Base-by-base conservation (phyloP, 1,284 basidiomycete species). In the Moesziomyces globuligerus region DNA sequence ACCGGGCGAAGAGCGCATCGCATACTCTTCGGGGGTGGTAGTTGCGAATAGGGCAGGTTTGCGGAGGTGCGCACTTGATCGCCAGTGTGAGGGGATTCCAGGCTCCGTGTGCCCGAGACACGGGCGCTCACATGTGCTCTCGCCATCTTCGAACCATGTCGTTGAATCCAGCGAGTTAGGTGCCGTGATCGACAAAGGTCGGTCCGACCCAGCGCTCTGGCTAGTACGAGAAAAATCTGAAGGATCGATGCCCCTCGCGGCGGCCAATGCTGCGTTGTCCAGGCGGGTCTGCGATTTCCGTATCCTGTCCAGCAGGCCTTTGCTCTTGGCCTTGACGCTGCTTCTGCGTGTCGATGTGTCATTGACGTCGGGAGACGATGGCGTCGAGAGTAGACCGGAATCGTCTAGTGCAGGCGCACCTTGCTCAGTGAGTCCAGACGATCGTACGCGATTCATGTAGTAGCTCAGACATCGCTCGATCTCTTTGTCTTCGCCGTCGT, bases 391-490 rank as follows among this genome's bases (percentile, higher is more conserved):
- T 15, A 15, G 13, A 32, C 17, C 3, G 13, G 13, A 11, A 11
- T 32, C 29, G 29, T 15, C 13, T 15, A 32, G 13, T 3, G 29
- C 13, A 6, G 29, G 29, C 29, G 13, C 29, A 15, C 29, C 29
- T 32, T 3, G 13, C 13, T 32, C 29, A 6, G 29, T 15, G 9
- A 40, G 21, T 2, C 34, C 21, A 58, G 8, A 39, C 15, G 7
- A 21, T 6, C 11, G 49, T 57, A 6, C 26, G 49, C 46, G 55
- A 29, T 58, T 62, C 44, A 69, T 57, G 28, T 69, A 69, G 46
- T 69, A 69, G 59, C 66, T 69, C 3, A 69, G 51, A 48, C 66
- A 69, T 7, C 66, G 58, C 13, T 69, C 66, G 18, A 69, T 69
- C 36, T 62, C 54, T 3, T 6, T 3, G 1, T 68, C 62, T n/a